Conservation (phyloP, 352 stramenopile genomes). For the Pythium utonaiense region DNA sequence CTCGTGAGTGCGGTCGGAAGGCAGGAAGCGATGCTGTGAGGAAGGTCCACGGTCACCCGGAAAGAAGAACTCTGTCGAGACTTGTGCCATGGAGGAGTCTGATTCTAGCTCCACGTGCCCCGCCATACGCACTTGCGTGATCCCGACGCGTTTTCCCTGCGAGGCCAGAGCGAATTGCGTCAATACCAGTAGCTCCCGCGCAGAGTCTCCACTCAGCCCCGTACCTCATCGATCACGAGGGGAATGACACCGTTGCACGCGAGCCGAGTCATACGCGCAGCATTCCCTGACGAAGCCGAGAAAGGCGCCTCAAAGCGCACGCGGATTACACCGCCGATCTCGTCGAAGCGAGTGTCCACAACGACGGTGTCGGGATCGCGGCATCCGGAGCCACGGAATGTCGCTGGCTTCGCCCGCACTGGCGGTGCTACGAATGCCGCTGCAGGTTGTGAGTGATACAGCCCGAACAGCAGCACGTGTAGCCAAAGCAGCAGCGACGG, state of each 20-base stretch:
- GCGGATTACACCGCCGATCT: conserved; percentile 11
- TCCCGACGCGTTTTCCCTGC: conserved; percentile 24
- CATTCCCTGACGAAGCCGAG: not conserved
- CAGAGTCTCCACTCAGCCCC: no score
- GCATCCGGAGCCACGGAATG: conserved; percentile 17
- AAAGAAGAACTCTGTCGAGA: conserved; percentile 27
- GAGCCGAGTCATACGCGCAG: not conserved
- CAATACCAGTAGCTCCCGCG: not conserved
- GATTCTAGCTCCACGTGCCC: conserved; percentile 20
- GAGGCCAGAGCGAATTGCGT: not conserved
- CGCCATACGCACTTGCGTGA: conserved; percentile 20
- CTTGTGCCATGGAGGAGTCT: conserved; percentile 3
- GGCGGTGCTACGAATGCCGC: not conserved
- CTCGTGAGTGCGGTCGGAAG: not conserved
- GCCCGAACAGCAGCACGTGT: not conserved
- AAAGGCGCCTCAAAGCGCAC: conserved; percentile 8
- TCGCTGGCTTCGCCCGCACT: not conserved
- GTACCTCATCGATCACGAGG: conserved; percentile 8
- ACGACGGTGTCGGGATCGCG: not conserved
- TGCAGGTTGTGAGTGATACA: not conserved
- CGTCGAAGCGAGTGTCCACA: conserved; percentile 6
- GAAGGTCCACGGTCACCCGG: conserved; percentile 6
- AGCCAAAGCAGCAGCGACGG: not conserved
- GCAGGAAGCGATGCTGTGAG: conserved; percentile 20
- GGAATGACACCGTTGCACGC: conserved; percentile 22